A percentile compares a stretch with the other conserved stretches of the same genome.
Conservation (phyloP, 768 basidiomycete genomes). For the Podaxis sp. region DNA sequence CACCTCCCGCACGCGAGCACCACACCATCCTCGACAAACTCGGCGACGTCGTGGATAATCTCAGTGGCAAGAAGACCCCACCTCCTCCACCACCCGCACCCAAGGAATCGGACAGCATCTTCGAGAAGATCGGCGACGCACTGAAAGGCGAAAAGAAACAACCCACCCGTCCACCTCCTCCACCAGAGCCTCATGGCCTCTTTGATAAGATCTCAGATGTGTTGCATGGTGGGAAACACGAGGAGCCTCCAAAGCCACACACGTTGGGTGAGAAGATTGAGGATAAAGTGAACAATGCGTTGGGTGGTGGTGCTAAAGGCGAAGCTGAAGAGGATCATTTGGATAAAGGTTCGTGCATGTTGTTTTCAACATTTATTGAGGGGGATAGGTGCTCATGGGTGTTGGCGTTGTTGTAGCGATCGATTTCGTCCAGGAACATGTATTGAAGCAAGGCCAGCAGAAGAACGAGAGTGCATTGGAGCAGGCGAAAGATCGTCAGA, state of each 20-base stretch:
- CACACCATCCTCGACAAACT: no score
- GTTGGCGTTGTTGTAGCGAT: slow-evolving; percentile 22
- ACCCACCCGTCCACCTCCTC: slow-evolving; percentile 13
- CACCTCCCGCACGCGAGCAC: no score
- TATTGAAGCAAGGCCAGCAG: slow-evolving; percentile 32
- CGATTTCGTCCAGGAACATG: slow-evolving; percentile 38
- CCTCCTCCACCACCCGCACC: slow-evolving; percentile 8
- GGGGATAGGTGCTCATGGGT: not conserved
- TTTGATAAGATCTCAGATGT: slow-evolving; percentile 12
- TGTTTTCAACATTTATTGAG: not conserved
- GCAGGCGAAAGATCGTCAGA: slow-evolving; percentile 37
- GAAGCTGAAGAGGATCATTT: slow-evolving; percentile 22
- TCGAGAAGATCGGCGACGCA: slow-evolving; percentile 12
- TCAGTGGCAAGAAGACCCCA: no score
- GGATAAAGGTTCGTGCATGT: slow-evolving; percentile 27
- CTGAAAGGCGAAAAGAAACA: slow-evolving; percentile 8
- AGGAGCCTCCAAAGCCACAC: slow-evolving; percentile 13
- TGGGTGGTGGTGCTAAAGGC: slow-evolving; percentile 21
- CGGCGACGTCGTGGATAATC: no score
- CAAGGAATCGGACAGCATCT: slow-evolving; percentile 7
- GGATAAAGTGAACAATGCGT: slow-evolving; percentile 17
- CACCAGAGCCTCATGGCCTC: slow-evolving; percentile 9
- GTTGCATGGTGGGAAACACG: slow-evolving; percentile 11
- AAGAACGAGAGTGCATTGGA: slow-evolving; percentile 33
- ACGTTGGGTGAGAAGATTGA: slow-evolving; percentile 8